Conservation (phyloP, 2,329 filamentous ascomycete species). For the Pseudogymnoascus sp. region DNA sequence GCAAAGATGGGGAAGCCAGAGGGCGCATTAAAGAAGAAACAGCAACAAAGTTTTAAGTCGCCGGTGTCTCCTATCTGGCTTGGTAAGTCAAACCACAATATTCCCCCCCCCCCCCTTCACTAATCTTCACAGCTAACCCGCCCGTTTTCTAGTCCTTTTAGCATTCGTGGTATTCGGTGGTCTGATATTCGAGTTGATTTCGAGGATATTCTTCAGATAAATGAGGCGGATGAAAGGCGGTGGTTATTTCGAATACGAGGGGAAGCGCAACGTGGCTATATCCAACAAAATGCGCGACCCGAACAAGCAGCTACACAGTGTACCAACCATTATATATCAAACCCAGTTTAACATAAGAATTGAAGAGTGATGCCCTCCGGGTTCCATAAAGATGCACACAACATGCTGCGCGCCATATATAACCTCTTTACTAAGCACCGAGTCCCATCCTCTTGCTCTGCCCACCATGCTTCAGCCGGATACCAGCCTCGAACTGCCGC, state of each 20-base stretch:
- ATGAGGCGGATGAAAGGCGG: neutral
- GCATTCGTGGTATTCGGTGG: conserved; percentile 29
- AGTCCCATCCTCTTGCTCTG: conserved; percentile 29
- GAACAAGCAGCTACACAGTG: neutral
- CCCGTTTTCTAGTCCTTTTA: conserved; percentile 18
- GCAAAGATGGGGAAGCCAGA: conserved; percentile 68
- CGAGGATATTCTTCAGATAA: conserved; percentile 27
- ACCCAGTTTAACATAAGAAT: conserved; percentile 1
- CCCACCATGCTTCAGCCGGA: conserved; percentile 30
- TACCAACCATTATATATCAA: neutral
- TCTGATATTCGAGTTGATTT: conserved; percentile 30
- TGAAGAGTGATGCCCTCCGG: neutral
- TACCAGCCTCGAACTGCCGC: conserved; percentile 29
- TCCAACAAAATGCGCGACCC: conserved; percentile 1
- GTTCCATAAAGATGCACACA: neutral
- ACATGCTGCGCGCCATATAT: neutral
- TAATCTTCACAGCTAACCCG: conserved; percentile 9
- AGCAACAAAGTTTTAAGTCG: conserved; percentile 36
- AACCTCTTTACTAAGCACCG: conserved; percentile 23
- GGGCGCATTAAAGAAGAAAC: conserved; percentile 55
- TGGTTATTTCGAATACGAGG: conserved; percentile 3
- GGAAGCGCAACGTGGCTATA: conserved; percentile 7
- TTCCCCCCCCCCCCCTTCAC: neutral
- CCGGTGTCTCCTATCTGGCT: conserved; percentile 58
- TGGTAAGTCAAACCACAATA: conserved; percentile 35